phyloP scores from a whole-genome alignment of 345 rosid species.

The Populus deltoides region DNA sequence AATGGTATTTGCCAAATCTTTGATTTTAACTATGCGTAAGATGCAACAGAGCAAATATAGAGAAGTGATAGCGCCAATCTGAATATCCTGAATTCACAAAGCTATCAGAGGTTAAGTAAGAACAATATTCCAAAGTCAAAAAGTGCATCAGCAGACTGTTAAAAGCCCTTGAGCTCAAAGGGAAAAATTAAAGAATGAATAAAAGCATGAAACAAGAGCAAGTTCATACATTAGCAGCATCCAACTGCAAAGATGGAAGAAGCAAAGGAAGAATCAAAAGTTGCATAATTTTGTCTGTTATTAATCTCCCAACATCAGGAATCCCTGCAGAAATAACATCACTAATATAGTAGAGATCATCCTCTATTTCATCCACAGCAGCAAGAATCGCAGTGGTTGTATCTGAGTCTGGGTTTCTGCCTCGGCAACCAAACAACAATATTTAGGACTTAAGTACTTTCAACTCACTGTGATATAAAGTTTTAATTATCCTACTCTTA shows the following conservation, averaged over 20 bases:
- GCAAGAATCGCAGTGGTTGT: conserved; percentile 47
- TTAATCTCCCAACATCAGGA: conserved; percentile 87
- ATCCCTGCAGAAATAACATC: conserved; percentile 97
- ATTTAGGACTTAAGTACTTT: conserved; percentile 18
- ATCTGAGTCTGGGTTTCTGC: conserved; percentile 54
- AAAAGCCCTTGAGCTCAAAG: not conserved
- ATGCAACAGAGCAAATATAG: conserved; percentile 93
- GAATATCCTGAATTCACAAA: conserved; percentile 52
- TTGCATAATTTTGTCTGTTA: conserved; percentile 78
- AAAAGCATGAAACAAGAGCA: conserved; percentile 17
- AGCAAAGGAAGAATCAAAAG: conserved; percentile 81
- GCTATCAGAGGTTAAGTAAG: conserved; percentile 24
- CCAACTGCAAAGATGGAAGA: conserved; percentile 70
- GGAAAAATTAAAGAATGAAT: conserved; percentile 1
- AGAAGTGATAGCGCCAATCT: conserved; percentile 69
- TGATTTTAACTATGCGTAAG: conserved; percentile 88
- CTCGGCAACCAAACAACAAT: conserved; percentile 35
- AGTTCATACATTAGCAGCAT: conserved; percentile 50
- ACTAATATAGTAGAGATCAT: conserved; percentile 85
- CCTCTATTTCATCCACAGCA: conserved; percentile 93
- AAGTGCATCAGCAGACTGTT: not conserved
- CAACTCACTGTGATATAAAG: not conserved
- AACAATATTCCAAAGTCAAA: conserved; percentile 1
- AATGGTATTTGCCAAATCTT: conserved; percentile 89
- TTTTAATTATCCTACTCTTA: conserved; percentile 30